Evolutionary conservation across 352 stramenopile genomes (phyloP), one percentile per base, ranked within the genome.

Genomic region (Saprolegnia parasitica): DNA sequence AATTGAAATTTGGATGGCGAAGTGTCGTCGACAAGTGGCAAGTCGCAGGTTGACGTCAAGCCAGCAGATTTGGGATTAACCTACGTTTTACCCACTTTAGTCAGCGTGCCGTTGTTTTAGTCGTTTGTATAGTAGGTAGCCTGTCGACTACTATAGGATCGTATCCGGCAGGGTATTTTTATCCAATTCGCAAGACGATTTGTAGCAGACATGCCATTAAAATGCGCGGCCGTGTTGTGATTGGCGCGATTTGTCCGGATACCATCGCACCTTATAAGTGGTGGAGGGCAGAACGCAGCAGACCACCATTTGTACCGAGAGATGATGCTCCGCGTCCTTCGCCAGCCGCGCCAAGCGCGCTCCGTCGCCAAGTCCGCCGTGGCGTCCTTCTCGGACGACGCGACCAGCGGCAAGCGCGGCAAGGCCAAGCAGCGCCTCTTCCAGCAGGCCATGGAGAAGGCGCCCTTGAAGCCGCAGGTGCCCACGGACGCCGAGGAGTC

Each of bases 341-440:
- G 52, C 52, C 35, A 42, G 16, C 52, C 52, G 35, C 52, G 52
- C 52, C 35, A 15, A 16, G 52, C 13, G 13, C 52, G 52, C 35
- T 15, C 52, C 24, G 16, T 49, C 42, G 42, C 42, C 42, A 49
- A 49, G 42, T 26, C 24, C 16, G n/a, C 13, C 52, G 52, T 70
- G 58, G 32, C 40, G 6, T 21, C 54, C 24, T 21, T 61, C 11
- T 62, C 63, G n/a, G 37, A 24, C 29, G 63, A 70, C 15, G 63
- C 32, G 10, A 40, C 18, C 20, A 49, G 26, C 11, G 13, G 18
- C 18, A 67, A 67, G 49, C 42, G 46, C 3, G 61, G 61, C 37
- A 70, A 70, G 54, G 63, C 46, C 11, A 70, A 70, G 47, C 54
- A 70, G 35, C 18, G 10, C 23, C 23, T 70, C 26, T 70, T 70